Evolutionary conservation across 1,284 basidiomycete species (phyloP), one percentile per base, ranked within the genome.

Genomic region (Clitocybe nebularis): DNA sequence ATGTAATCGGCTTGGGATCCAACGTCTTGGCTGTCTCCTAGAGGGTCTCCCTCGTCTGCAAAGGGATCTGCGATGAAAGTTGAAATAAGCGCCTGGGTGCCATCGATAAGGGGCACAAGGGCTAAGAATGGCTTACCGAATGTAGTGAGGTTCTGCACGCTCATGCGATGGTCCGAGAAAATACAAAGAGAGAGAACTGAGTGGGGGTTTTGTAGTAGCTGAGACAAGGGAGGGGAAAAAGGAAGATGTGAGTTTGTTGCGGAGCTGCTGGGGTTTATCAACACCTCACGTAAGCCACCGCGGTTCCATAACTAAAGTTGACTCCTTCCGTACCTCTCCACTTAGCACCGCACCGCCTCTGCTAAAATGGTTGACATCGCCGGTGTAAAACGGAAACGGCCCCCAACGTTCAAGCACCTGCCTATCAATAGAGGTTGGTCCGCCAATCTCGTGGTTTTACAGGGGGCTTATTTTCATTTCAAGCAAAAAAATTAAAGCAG

Each of bases 1-100:
- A 94, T 92, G 69, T 93, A 91, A 67, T 92, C 84, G 60, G 80
- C 72, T 63, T 86, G 82, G 53, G 87, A 87, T 56, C 89, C 88
- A 59, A 88, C 84, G 73, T 89, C 82, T 59, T 85, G 74, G 60
- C 71, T 77, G 55, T 74, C 71, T 64, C 72, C 77, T 65, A 89
- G 79, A 63, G 82, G 79, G 72, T 91, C 89, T 60, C 80, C 84
- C 68, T 88, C 86, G 70, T 92, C 91, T 72, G 86, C 89, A 75
- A 94, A 93, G 72, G 92, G 93, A 81, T 95, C 92, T 93, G 54
- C 20, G 43, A 36, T 32, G 42, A 30, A 36, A 46, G 50, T 49
- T 39, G 26, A 41, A 50, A 48, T 38, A 19, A 50, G 37, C 29
- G 35, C 36, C 38, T 25, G 13, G 23, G 35, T 53, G 38, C 34